phyloP scores from a whole-genome alignment of 129 eudicot species.

The Artemisia annua region DNA sequence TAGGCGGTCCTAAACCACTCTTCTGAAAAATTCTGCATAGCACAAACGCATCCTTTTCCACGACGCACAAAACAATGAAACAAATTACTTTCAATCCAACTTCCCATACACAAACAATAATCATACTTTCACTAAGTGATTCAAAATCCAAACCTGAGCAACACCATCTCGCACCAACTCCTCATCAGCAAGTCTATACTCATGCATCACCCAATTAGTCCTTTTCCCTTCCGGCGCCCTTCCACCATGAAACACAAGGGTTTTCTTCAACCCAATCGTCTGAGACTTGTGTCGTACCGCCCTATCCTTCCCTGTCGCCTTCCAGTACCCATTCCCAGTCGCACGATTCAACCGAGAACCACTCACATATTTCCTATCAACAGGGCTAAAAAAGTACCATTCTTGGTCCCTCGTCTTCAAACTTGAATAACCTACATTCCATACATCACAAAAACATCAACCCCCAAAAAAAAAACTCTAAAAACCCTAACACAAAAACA shows the following conservation, averaged over 20 bases:
- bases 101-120: constrained; percentile 21
- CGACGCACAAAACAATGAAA: background rate
- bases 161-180: constrained; percentile 66
- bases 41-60: no score
- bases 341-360: no score
- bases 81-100: constrained; percentile 24
- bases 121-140: background rate
- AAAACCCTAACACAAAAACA: no score
- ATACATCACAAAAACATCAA: no score
- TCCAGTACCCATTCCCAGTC: constrained; percentile 78
- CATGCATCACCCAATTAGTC: constrained; percentile 95
- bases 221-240: constrained; percentile 82
- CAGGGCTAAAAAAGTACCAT: no score
- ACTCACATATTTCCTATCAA: no score
- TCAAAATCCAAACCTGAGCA: constrained; percentile 48
- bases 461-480: no score
- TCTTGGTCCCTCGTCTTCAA: no score
- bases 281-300: constrained; percentile 55
- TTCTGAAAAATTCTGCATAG: no score
- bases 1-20: no score
- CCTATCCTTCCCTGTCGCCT: constrained; percentile 83
- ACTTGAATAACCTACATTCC: no score
- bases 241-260: constrained; percentile 83
- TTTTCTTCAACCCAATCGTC: constrained; percentile 80
- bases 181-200: constrained; percentile 67